phyloP scores from a whole-genome alignment of 2,329 filamentous ascomycete species.

The Pseudogymnoascus sp. region DNA sequence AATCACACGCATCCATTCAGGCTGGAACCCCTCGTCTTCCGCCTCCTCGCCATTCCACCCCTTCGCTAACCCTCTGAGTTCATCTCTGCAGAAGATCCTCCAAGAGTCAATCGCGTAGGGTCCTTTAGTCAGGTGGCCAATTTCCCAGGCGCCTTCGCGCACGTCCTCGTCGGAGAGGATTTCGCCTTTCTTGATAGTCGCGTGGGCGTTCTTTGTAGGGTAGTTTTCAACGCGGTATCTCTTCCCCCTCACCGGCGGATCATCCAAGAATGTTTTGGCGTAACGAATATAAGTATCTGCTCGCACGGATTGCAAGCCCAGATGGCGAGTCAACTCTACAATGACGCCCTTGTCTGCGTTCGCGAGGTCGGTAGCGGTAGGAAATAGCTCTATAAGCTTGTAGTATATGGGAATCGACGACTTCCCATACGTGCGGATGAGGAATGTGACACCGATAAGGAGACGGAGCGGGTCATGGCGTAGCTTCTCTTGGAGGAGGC shows the following conservation, averaged over 20 bases:
- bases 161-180: conserved; percentile 39
- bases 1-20: conserved; percentile 84
- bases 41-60: conserved; percentile 59
- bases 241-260: conserved; percentile 54
- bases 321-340: conserved; percentile 55
- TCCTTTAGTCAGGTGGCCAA: conserved; percentile 77
- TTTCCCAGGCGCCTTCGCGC: conserved; percentile 57
- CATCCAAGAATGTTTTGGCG: conserved; percentile 60
- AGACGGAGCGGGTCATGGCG: conserved; percentile 71
- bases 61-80: conserved; percentile 57
- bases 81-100: conserved; percentile 88
- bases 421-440: conserved; percentile 72
- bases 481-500: conserved; percentile 78
- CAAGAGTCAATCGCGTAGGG: conserved; percentile 83
- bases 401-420: conserved; percentile 72
- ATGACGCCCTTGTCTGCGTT: conserved; percentile 51
- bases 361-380: conserved; percentile 58
- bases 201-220: conserved; percentile 43
- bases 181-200: conserved; percentile 42
- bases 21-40: conserved; percentile 53
- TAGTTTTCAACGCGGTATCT: conserved; percentile 54
- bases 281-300: conserved; percentile 63
- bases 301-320: conserved; percentile 66
- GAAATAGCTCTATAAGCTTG: conserved; percentile 60
- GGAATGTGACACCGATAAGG: conserved; percentile 74